A percentile compares a stretch with the other conserved stretches of the same genome.
These are phyloP conservation scores for Trichophaea hybrida DNA, from an alignment of 2,329 filamentous ascomycete genomes.

Conservation along the genomic window DNA sequence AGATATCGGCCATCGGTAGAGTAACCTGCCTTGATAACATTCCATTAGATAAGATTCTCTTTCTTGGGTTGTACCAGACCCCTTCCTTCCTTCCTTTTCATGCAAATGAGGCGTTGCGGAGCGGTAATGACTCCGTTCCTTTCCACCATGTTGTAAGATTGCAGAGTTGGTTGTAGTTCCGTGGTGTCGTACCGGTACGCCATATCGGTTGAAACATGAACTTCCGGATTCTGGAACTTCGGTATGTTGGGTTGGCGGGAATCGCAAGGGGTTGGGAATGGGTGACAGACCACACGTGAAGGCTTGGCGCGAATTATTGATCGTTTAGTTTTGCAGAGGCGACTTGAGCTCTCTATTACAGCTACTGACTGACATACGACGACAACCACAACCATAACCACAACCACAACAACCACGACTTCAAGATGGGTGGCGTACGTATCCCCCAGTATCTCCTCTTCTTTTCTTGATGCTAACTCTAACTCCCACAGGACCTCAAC, in stretches of 20 bases:
- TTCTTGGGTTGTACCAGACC: too few species aligned
- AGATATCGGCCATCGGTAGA: too few species aligned
- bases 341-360: background rate
- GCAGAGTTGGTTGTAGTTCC: background rate
- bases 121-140: background rate
- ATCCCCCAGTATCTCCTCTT: background rate
- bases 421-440: background rate
- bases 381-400: background rate
- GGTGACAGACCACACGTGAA: background rate
- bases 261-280: background rate
- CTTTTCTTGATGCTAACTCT: background rate
- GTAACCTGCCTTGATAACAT: too few species aligned
- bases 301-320: background rate
- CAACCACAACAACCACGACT: background rate
- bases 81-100: too few species aligned
- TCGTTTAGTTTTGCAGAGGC: background rate
- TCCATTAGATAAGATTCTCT: too few species aligned
- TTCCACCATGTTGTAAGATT: background rate
- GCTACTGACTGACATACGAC: background rate
- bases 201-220: background rate
- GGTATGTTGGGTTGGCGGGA: background rate
- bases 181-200: background rate
- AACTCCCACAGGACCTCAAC: slow-evolving; percentile 54
- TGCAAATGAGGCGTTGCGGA: too few species aligned
- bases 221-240: background rate